Evolutionary conservation across 1,139 yeast species (phyloP).

Genomic region (Pichia sp.): DNA sequence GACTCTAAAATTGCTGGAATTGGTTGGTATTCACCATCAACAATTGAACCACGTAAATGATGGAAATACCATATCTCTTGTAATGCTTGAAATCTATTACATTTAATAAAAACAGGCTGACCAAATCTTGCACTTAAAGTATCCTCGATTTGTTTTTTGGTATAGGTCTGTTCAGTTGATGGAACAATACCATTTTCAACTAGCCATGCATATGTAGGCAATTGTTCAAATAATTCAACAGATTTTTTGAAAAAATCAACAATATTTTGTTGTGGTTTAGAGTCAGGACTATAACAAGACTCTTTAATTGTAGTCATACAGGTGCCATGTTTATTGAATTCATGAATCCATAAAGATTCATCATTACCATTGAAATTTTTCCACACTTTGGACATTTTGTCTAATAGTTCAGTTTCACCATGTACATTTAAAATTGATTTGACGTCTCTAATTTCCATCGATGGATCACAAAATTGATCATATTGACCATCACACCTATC

Average conservation of each 20-base stretch:
- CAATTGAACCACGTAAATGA: constrained; percentile 67
- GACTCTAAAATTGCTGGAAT: constrained; percentile 52
- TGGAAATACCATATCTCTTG: constrained; percentile 92
- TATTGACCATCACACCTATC: constrained; percentile 73
- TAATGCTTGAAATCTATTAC: constrained; percentile 61
- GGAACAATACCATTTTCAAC: constrained; percentile 60
- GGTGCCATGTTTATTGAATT: constrained; percentile 92
- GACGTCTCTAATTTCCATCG: constrained; percentile 51
- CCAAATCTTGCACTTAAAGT: constrained; percentile 61
- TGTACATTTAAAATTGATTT: constrained; percentile 46
- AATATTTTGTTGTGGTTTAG: constrained; percentile 49
- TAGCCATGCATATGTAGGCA: constrained; percentile 70
- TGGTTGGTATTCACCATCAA: constrained; percentile 57
- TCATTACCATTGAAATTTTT: constrained; percentile 72
- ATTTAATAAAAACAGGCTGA: constrained; percentile 59
- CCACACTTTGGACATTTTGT: constrained; percentile 62
- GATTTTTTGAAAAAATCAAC: constrained; percentile 72
- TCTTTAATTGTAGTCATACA: constrained; percentile 80
- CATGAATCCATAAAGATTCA: constrained; percentile 82
- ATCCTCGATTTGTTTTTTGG: constrained; percentile 53
- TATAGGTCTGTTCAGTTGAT: constrained; percentile 51
- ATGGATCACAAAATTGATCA: constrained; percentile 68
- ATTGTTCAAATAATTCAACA: constrained; percentile 52
- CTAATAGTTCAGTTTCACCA: constrained; percentile 45
- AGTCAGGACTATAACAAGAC: constrained; percentile 47